These are phyloP conservation scores for Chlorella sp. DNA, from an alignment of 139 green algal species.

Conservation along the genomic window DNA sequence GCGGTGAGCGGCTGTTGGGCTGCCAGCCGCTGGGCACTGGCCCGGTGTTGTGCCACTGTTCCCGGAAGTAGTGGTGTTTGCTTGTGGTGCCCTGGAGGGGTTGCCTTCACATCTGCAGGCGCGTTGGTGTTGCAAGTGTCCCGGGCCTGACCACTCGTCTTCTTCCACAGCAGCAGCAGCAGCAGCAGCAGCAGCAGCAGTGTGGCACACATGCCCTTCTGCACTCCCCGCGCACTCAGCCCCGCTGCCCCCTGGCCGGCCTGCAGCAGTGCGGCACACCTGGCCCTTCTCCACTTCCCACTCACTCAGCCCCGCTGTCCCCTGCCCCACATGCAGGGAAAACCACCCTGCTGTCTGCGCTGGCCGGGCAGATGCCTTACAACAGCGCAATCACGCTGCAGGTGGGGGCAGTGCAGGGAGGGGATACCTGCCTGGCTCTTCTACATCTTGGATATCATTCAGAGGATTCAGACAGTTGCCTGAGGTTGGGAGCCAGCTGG, in stretches of 20 bases:
- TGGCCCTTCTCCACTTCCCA: neutral
- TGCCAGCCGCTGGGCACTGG: neutral
- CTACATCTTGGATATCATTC: no score
- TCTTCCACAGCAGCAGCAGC: no score
- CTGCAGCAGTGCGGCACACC: neutral
- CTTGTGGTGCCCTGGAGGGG: neutral
- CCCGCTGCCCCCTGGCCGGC: neutral
- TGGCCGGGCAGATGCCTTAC: slow-evolving; percentile 75
- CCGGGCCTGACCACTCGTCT: neutral
- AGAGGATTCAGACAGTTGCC: no score
- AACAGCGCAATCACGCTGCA: slow-evolving; percentile 47
- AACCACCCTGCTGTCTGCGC: slow-evolving; percentile 82
- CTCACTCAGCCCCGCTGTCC: neutral
- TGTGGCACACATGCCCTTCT: neutral
- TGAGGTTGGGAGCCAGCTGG: no score
- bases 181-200: no score
- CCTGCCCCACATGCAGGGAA: slow-evolving; percentile 56
- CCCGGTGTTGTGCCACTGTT: no score
- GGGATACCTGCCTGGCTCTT: neutral
- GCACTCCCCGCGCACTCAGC: no score
- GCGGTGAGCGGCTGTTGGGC: neutral
- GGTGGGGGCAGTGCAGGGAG: slow-evolving; percentile 11
- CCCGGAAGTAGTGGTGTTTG: neutral
- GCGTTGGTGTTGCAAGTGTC: neutral
- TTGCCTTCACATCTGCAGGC: neutral